Conservation (phyloP, 768 basidiomycete genomes). For the Tulasnella sp. region DNA sequence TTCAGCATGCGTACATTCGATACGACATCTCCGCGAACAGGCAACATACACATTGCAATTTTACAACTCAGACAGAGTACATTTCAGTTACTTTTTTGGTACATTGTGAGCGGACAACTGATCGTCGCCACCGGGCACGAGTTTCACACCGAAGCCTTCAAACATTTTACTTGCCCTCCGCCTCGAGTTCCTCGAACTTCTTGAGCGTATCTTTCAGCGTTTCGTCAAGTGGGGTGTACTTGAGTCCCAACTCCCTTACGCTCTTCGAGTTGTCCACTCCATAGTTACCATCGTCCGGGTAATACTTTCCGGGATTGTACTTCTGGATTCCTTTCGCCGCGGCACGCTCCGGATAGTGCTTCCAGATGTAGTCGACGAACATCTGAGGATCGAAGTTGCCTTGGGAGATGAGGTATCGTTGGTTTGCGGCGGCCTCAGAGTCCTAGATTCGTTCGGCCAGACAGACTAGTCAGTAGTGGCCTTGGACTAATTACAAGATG, state of each 20-base stretch:
- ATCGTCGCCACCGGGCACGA: background rate
- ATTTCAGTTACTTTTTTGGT: background rate
- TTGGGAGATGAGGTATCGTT: slow-evolving; percentile 25
- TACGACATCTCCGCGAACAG: background rate
- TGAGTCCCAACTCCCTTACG: background rate
- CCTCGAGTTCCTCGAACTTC: slow-evolving; percentile 18
- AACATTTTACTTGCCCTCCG: background rate
- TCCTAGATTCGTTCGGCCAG: background rate
- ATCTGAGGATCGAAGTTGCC: slow-evolving; percentile 15
- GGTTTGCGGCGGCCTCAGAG: slow-evolving; percentile 17
- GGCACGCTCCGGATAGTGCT: slow-evolving; percentile 28
- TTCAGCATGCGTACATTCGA: no score
- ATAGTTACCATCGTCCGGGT: slow-evolving; percentile 20
- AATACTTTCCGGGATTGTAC: background rate
- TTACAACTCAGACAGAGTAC: background rate
- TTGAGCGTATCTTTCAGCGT: slow-evolving; percentile 18
- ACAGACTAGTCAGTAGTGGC: background rate
- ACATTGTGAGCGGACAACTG: background rate
- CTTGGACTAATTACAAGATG: background rate
- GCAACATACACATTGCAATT: background rate
- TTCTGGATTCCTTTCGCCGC: background rate
- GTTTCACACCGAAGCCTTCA: background rate
- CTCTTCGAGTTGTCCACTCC: slow-evolving; percentile 23
- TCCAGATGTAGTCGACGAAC: slow-evolving; percentile 24
- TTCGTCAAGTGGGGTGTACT: slow-evolving; percentile 14